Percentiles rank a stretch among this genome's conserved stretches.
phyloP scores from a whole-genome alignment of 352 stramenopile genomes.

The Globisporangium perplexum region DNA sequence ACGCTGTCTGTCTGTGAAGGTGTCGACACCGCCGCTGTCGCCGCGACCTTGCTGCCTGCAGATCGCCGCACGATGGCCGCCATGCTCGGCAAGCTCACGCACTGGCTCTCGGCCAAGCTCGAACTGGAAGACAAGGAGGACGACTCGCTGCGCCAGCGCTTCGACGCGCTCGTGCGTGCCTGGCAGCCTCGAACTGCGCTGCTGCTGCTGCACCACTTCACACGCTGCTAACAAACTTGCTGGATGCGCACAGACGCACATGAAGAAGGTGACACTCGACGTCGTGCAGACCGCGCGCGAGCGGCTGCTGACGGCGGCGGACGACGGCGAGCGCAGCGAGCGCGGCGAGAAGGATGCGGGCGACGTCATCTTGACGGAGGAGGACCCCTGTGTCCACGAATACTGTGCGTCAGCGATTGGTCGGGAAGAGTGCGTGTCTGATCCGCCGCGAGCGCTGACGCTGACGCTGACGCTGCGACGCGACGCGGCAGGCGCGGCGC shows the following conservation, averaged over 20 bases:
- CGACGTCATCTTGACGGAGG: conserved; percentile 33
- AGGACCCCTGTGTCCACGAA: conserved; percentile 51
- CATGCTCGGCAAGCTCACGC: conserved; percentile 62
- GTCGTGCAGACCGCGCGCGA: conserved; percentile 36
- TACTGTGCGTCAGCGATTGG: conserved; percentile 30
- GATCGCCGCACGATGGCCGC: background rate
- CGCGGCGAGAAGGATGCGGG: background rate
- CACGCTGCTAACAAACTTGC: too few species aligned
- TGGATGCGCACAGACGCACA: conserved; percentile 42
- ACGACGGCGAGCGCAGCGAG: background rate
- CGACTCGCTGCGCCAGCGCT: conserved; percentile 44
- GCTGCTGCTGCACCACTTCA: background rate
- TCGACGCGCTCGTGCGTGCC: conserved; percentile 48
- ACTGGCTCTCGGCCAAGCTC: conserved; percentile 57
- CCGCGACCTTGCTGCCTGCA: too few species aligned
- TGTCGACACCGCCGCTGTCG: too few species aligned
- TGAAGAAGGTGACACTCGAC: conserved; percentile 68
- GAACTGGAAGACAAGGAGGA: conserved; percentile 53
- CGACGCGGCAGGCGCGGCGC: conserved; percentile 30
- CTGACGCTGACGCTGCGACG: background rate
- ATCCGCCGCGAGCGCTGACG: background rate
- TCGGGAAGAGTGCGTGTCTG: background rate
- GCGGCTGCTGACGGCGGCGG: conserved; percentile 5
- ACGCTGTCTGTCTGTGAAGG: too few species aligned
- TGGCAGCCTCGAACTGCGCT: background rate